Conservation (phyloP, 208 protist genomes). For the Acanthamoeba culbertsoni region DNA sequence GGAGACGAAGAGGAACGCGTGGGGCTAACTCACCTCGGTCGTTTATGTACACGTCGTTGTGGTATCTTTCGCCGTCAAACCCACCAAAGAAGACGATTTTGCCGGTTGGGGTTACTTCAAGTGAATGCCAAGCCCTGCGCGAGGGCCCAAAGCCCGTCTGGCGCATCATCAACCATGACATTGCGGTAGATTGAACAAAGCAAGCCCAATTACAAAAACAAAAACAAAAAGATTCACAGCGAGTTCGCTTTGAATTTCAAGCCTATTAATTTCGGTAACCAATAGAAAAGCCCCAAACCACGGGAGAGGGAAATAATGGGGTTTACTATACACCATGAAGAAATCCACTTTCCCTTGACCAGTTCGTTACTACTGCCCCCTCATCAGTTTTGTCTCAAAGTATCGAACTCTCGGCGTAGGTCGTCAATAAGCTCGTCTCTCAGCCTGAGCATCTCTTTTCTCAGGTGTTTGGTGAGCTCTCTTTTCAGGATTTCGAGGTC, state of each 20-base stretch:
- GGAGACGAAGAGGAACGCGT: background rate
- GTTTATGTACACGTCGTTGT: background rate
- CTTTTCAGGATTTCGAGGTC: constrained; percentile 10
- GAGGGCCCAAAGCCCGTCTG: background rate
- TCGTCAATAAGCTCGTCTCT: background rate
- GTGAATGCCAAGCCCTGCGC: background rate
- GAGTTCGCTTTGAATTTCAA: no score
- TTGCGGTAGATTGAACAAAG: background rate
- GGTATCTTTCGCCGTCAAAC: background rate
- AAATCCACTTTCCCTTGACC: background rate
- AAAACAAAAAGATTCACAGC: no score
- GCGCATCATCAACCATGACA: background rate
- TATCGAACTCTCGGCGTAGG: background rate
- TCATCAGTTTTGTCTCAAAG: background rate
- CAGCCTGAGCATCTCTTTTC: background rate
- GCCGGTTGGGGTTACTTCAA: background rate
- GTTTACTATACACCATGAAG: no score
- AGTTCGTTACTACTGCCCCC: background rate
- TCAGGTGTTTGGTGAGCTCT: background rate
- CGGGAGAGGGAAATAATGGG: no score
- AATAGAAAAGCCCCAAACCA: no score
- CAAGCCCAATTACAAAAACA: no score
- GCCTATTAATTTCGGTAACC: no score
- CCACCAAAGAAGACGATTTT: constrained; percentile 12
- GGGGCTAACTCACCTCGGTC: background rate